A percentile compares a stretch with the other conserved stretches of the same genome.
These are phyloP conservation scores for Alternaria ethzedia DNA, from an alignment of 2,329 filamentous ascomycete species.

Conservation along the genomic window DNA sequence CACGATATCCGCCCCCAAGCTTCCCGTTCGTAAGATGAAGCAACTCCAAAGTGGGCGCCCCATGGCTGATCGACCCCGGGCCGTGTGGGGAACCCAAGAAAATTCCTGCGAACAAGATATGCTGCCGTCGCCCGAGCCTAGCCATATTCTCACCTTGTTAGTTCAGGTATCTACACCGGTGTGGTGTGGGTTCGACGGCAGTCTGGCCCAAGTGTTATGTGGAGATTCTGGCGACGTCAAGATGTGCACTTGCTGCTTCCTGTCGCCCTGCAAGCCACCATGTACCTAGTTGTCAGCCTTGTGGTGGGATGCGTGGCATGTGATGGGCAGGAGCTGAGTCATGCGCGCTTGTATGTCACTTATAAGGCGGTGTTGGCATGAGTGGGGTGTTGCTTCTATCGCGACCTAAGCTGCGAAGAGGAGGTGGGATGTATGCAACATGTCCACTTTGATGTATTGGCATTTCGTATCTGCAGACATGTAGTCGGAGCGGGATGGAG, in stretches of 20 bases:
- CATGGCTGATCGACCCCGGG: neutral
- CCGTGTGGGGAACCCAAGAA: neutral
- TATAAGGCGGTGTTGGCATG: neutral
- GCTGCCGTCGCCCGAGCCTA: constrained; percentile 1
- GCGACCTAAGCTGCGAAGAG: neutral
- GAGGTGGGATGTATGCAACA: neutral
- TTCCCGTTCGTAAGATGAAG: neutral
- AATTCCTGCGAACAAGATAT: neutral
- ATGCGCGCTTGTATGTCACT: neutral
- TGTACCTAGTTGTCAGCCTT: neutral
- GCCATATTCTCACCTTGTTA: neutral
- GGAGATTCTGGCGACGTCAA: too few species aligned
- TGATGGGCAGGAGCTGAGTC: neutral
- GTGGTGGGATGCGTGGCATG: neutral
- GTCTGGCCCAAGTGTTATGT: neutral
- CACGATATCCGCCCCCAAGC: neutral
- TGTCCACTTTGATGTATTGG: neutral
- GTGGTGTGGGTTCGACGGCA: neutral
- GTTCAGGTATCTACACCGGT: neutral
- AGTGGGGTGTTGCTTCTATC: neutral
- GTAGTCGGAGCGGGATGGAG: neutral
- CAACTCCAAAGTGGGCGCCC: neutral
- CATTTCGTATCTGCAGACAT: neutral
- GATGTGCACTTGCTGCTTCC: neutral
- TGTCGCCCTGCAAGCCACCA: neutral